A percentile compares a stretch with the other conserved stretches of the same genome.
phyloP scores from a whole-genome alignment of 2,329 filamentous ascomycete genomes.

The Colletotrichum theobromicola region DNA sequence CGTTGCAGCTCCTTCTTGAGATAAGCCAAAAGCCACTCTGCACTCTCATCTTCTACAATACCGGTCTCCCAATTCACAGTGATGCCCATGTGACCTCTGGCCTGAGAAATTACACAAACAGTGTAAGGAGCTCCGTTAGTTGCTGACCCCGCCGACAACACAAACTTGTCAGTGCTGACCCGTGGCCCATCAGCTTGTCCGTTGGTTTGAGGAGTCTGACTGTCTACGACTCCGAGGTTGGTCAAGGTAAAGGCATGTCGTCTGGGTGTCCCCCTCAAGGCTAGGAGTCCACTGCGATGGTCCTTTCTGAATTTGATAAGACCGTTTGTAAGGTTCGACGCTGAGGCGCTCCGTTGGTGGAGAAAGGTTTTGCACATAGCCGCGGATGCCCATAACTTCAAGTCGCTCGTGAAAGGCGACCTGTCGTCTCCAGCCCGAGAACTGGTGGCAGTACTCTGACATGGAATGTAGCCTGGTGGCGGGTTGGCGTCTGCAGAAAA shows the following conservation, averaged over 20 bases:
- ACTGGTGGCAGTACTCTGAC: neutral
- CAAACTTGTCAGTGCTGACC: neutral
- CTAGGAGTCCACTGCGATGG: neutral
- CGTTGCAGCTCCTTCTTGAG: neutral
- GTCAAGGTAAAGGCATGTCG: neutral
- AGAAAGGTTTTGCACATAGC: neutral
- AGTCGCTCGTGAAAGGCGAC: neutral
- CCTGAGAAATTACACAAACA: neutral
- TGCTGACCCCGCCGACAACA: neutral
- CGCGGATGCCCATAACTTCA: neutral
- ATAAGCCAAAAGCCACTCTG: neutral
- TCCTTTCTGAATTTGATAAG: neutral
- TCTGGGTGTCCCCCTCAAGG: neutral
- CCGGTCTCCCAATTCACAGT: neutral
- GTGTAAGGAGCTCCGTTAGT: neutral
- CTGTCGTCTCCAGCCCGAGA: neutral
- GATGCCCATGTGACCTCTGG: neutral
- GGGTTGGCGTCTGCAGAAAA: neutral
- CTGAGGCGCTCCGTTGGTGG: neutral
- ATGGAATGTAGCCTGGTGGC: neutral
- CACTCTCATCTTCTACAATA: neutral
- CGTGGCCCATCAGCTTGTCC: neutral
- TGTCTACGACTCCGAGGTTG: neutral
- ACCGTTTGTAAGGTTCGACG: neutral
- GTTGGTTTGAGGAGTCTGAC: neutral